phyloP scores from a whole-genome alignment of 176 grass and related monocot genomes.

The Areca catechu region DNA sequence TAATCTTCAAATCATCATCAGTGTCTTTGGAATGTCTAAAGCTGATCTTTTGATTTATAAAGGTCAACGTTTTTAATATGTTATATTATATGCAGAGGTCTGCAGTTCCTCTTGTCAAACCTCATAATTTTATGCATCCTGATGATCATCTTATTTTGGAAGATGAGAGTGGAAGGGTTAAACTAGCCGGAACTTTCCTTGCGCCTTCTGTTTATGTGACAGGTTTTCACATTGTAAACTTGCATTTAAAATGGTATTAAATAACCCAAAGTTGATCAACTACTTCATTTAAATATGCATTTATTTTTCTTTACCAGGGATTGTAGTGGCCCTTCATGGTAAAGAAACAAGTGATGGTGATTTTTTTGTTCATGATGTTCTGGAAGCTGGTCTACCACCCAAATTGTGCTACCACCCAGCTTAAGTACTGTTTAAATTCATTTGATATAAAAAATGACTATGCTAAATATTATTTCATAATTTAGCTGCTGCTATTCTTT shows the following conservation, averaged over 20 bases:
- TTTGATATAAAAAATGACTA: background rate
- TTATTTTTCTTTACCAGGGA: slow-evolving; percentile 27
- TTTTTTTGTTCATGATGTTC: slow-evolving; percentile 83
- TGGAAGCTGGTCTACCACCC: slow-evolving; percentile 85
- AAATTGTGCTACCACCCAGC: slow-evolving; percentile 37
- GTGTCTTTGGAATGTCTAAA: background rate
- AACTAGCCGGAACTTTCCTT: slow-evolving; percentile 61
- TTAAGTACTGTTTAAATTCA: slow-evolving; percentile 45
- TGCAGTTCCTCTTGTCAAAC: slow-evolving; percentile 76
- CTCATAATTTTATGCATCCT: slow-evolving; percentile 88
- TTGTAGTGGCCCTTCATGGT: slow-evolving; percentile 73
- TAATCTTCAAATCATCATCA: background rate
- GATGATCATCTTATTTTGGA: slow-evolving; percentile 98
- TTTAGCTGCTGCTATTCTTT: too few species aligned
- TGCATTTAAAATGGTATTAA: too few species aligned
- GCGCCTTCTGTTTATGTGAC: slow-evolving; percentile 63
- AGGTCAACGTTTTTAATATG: background rate
- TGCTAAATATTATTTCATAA: too few species aligned
- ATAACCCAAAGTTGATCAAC: too few species aligned
- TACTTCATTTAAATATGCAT: too few species aligned
- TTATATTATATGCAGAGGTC: slow-evolving; percentile 61
- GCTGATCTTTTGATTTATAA: background rate
- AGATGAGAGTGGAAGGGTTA: slow-evolving; percentile 98
- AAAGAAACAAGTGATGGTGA: slow-evolving; percentile 89
- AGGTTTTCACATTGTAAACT: slow-evolving; percentile 29